Conservation (phyloP, 106 monocot species). For the Dioscorea dumetorum region DNA sequence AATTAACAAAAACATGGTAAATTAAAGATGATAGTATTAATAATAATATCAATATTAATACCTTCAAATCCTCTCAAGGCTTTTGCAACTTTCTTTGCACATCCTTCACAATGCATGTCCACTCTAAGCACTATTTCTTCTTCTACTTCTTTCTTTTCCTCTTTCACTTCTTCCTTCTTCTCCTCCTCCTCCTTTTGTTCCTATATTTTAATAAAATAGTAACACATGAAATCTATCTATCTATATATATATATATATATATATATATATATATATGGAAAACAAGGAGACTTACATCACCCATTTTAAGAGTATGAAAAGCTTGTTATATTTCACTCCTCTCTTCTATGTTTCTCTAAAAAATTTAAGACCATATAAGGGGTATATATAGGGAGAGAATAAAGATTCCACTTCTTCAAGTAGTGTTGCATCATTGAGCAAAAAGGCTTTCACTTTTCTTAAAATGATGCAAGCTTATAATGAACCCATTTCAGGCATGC, state of each 20-base stretch:
- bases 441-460: too few species aligned
- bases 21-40: neutral
- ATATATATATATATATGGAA: neutral
- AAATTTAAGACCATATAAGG: too few species aligned
- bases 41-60: neutral
- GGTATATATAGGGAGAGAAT: too few species aligned
- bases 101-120: constrained; percentile 76
- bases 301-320: neutral
- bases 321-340: neutral
- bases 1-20: constrained; percentile 1
- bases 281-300: neutral
- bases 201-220: neutral
- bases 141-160: constrained; percentile 30
- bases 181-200: constrained; percentile 24
- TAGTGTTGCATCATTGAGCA: too few species aligned
- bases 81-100: constrained; percentile 59
- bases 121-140: constrained; percentile 71
- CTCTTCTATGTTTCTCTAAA: neutral
- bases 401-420: too few species aligned
- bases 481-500: too few species aligned
- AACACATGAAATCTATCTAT: neutral
- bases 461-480: too few species aligned
- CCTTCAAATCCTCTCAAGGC: constrained; percentile 51
- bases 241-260: too few species aligned
- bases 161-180: constrained; percentile 1